Conservation (phyloP, 2,329 filamentous ascomycete genomes). For the Eutypa lata region DNA sequence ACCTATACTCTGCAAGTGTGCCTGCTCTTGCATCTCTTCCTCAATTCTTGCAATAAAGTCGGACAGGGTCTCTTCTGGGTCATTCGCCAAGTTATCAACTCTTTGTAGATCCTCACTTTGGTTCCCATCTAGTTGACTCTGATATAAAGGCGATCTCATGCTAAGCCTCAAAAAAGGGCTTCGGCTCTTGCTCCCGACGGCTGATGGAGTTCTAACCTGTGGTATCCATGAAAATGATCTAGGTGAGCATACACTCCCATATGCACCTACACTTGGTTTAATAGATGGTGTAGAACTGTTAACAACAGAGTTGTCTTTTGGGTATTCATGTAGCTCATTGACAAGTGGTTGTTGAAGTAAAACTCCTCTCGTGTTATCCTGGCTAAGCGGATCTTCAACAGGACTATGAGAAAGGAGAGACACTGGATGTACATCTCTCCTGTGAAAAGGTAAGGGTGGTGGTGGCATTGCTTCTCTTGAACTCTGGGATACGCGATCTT, state of each 20-base stretch:
- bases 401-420: background rate
- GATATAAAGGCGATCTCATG: conserved; percentile 16
- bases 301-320: background rate
- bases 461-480: conserved; percentile 30
- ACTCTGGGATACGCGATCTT: conserved; percentile 14
- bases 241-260: conserved; percentile 8
- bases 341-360: background rate
- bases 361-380: background rate
- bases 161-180: conserved; percentile 10
- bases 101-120: background rate
- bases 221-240: conserved; percentile 24
- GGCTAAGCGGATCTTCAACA: background rate
- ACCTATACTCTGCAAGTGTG: background rate
- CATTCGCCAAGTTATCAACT: background rate
- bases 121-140: conserved; percentile 9
- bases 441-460: conserved; percentile 21
- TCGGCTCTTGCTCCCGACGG: conserved; percentile 5
- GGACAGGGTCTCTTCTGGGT: conserved; percentile 22
- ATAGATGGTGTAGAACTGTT: background rate
- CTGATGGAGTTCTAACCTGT: conserved; percentile 15
- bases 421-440: background rate
- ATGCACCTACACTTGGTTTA: conserved; percentile 1
- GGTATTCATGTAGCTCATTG: background rate
- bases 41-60: conserved; percentile 35
- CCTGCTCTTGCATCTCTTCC: conserved; percentile 15